Conservation (phyloP, 2,329 filamentous ascomycete species). For the Aureobasidium melanogenum region DNA sequence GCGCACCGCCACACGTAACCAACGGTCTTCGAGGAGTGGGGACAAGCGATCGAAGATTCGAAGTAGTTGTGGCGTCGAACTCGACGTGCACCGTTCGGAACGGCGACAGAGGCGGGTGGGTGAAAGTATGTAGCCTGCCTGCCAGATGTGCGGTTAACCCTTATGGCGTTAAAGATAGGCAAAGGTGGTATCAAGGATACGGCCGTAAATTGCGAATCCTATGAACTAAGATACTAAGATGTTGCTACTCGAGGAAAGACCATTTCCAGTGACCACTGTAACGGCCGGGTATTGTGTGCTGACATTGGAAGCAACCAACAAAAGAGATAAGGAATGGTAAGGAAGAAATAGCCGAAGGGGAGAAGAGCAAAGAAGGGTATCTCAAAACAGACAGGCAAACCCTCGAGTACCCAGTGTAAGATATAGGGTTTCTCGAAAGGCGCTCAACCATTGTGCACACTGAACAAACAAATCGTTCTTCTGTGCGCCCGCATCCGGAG, state of each 20-base stretch:
- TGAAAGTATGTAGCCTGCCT: too few relatives aligned
- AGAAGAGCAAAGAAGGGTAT: constrained; percentile 10
- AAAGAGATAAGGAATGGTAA: background rate
- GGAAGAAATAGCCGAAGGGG: background rate
- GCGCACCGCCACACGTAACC: constrained; percentile 6
- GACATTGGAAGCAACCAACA: background rate
- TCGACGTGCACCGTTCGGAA: background rate
- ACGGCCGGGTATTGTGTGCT: constrained; percentile 10
- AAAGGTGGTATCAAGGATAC: background rate
- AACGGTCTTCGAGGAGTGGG: background rate
- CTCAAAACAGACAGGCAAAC: constrained; percentile 6
- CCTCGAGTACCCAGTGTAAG: background rate
- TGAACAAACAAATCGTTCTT: background rate
- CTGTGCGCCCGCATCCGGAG: background rate
- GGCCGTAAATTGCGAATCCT: constrained; percentile 4
- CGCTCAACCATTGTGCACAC: background rate
- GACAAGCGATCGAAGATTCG: background rate
- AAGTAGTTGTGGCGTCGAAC: background rate
- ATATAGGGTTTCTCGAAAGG: background rate
- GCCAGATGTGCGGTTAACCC: background rate
- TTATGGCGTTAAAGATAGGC: background rate
- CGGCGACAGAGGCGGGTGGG: background rate
- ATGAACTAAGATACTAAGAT: background rate
- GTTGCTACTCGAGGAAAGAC: background rate
- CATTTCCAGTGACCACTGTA: background rate